Base-by-base conservation (phyloP, 768 basidiomycete genomes). In the Suillus weaverae region DNA sequence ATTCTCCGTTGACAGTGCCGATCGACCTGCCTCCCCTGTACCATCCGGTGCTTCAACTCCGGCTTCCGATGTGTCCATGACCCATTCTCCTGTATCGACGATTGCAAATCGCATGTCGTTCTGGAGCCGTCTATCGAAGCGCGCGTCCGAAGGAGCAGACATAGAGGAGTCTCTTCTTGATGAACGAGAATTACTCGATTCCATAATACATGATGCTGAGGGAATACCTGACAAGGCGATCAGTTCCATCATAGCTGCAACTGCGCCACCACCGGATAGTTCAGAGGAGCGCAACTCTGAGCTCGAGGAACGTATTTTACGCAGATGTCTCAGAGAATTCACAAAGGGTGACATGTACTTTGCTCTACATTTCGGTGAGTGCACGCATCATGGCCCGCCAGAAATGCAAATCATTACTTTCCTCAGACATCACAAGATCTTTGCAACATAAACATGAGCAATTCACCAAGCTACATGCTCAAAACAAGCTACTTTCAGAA, bases 271-370 rank as follows among this genome's bases (percentile, higher is more conserved):
- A 10, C 91, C 91, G 2, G 73, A 73, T 1, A 85, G 88, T 1
- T 67, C 77, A 6, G 90, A 91, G 77, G 89, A 92, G 71, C 85
- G 81, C 70, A 84, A 90, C 68, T 81, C 83, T 3, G 91, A 95
- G 70, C 77, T 97, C 10, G 95, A 97, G 70, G 83, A 84, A 36
- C 95, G 94, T 76, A 89, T 97, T 53, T 78, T 97, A 13, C 81
- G 87, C 30, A 92, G 96, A 75, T 89, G 87, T 62, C 81, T 94
- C 36, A 83, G 85, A 61, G 89, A 93, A 69, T 94, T 88, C 70
- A 81, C 85, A 16, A 92, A 89, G 70, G 94, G 94, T 13, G 90
- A 87, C 54, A 97, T 97, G 92, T 95, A 91, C 76, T 97, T 94
- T 73, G 84, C 93, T 0, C 91, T 94, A 74, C 87, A 84, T 64